Evolutionary conservation across 257 asterid species (phyloP).

Genomic region (Mentha longifolia): DNA sequence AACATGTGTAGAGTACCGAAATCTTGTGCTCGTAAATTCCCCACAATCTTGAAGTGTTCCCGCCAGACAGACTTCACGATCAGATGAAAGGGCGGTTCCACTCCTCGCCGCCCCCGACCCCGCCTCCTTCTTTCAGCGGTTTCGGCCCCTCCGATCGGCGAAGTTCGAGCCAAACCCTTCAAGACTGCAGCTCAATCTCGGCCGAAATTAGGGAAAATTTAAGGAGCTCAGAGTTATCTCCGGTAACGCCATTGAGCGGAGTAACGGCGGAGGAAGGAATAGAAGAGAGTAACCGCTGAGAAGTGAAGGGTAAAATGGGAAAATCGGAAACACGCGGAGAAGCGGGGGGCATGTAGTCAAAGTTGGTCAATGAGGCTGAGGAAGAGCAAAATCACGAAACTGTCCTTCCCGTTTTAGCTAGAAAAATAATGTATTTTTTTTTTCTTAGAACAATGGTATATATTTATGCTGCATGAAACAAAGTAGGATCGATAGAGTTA

Average conservation of each 20-base stretch:
- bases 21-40: slow-evolving; percentile 65
- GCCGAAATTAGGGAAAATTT: slow-evolving; percentile 8
- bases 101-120: slow-evolving; percentile 29
- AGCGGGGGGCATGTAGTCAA: slow-evolving; percentile 27
- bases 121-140: slow-evolving; percentile 25
- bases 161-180: slow-evolving; percentile 34
- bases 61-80: slow-evolving; percentile 50
- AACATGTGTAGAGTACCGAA: slow-evolving; percentile 42
- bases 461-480: background rate
- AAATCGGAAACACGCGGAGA: slow-evolving; percentile 17
- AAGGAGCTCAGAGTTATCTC: slow-evolving; percentile 24
- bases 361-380: background rate
- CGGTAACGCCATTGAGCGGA: slow-evolving; percentile 31
- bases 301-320: slow-evolving; percentile 32
- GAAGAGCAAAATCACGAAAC: slow-evolving; percentile 7
- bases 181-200: background rate
- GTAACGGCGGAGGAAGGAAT: slow-evolving; percentile 30
- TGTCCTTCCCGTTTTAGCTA: slow-evolving; percentile 7
- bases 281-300: background rate
- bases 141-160: slow-evolving; percentile 41
- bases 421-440: background rate
- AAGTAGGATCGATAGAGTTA: background rate
- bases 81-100: slow-evolving; percentile 45
- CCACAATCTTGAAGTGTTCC: slow-evolving; percentile 44
- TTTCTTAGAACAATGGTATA: background rate